Evolutionary conservation across 306 rosid species (phyloP), one percentile per base, ranked within the genome.

Genomic region (Gleditsia sinensis): DNA sequence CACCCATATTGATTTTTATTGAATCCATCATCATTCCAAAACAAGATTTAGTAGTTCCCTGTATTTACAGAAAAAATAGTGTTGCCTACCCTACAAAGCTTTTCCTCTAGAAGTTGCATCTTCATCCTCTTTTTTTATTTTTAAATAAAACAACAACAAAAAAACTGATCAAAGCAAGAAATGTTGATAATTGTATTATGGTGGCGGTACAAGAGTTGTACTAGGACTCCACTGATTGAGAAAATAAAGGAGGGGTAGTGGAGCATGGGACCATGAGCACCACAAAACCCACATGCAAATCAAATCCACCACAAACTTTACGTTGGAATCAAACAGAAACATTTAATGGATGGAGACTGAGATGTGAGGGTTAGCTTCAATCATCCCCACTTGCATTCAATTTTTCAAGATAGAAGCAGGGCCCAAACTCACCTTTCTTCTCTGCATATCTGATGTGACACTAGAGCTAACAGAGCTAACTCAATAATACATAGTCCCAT

Each of bases 401-500:
- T 70, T 80, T 64, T 55, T 59, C 6, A 55, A 71, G 69, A 69
- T 40, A 6, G 58, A 21, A 30, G 42, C 20, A 59, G 24, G 81
- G 28, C 74, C 85, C 83, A 33, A 33, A 20, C 1, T 19, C 36
- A 61, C 68, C 30, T 58, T 63, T 84, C 71, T 62, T 53, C 81
- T 19, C 51, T 69, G n/a, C 32, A 61, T 63, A 37, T 39, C 61
- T n/a, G 86, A 82, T 69, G 84, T 79, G 88, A 83, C 87, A 16
- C 72, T 53, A 40, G 76, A 82, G 59, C 96, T 60, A 71, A 74
- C 84, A 42, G 23, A 20, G 20, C 68, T 62, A 63, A 34, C 58
- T 28, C 67, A 75, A 75, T n/a, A 27, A 76, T 30, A 75, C 75
- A 71, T 6, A 19, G 11, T 46, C 53, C 40, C 69, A 57, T 59